Evolutionary conservation across 1,284 basidiomycete species (phyloP), one percentile per base, ranked within the genome.

Genomic region (Phlebopus sp.): DNA sequence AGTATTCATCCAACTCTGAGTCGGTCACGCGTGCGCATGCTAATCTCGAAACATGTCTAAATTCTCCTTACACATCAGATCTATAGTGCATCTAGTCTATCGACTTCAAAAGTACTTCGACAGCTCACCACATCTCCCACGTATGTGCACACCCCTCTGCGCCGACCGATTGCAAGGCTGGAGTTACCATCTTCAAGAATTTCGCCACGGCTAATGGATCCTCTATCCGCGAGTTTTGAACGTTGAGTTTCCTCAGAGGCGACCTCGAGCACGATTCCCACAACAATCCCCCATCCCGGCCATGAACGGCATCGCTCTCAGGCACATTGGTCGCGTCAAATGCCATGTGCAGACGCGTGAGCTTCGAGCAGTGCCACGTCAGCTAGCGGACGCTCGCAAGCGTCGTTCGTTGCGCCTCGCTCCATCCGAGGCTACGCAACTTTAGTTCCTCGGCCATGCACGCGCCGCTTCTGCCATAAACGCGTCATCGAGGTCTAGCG

Each of bases 381-480:
- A 63, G 57, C 17, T 47, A 47, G 3, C 62, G 53, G 10, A 63
- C 17, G 6, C 65, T 56, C 4, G 50, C 48, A 4, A 66, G 53
- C 8, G 63, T 66, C 25, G 58, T 51, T 2, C 51, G 37, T 23
- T 40, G 15, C 4, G 55, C 49, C 7, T 61, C 60, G 17, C 49
- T 46, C 64, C 61, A 63, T 13, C 64, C 59, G 36, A 67, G 51
- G 15, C 61, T 62, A 10, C 58, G 56, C 41, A 65, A 54, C 36
- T 55, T 52, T 2, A 64, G 46, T n/a, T 60, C 62, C 17, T 56
- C 60, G 56, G 52, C 66, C 62, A 64, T 1, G 62, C 65, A 8
- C 37, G 38, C 11, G 56, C 64, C 0, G 60, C 65, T 13, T 57
- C 48, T 11, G 45, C 51, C 35, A 64, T 32, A 43, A 64, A 68